Conservation (phyloP, 768 basidiomycete genomes). For the Tylopilus subfusipes region DNA sequence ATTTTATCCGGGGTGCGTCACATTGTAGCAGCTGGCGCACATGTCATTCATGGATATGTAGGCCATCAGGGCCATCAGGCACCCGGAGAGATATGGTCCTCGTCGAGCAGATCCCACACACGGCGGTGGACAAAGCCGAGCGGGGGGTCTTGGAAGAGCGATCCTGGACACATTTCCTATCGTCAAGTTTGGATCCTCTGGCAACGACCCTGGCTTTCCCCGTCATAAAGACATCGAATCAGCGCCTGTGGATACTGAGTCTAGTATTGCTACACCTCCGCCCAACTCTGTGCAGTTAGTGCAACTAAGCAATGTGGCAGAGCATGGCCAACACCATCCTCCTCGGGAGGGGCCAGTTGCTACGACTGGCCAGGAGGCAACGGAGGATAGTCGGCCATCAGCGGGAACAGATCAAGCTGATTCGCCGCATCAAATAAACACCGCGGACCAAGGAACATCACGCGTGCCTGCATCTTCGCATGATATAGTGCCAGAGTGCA, state of each 20-base stretch:
- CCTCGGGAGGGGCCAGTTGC: neutral
- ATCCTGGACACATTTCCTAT: conserved; percentile 96
- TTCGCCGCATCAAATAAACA: neutral
- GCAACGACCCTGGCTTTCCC: conserved; percentile 12
- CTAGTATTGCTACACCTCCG: neutral
- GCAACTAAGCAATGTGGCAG: conserved; percentile 1
- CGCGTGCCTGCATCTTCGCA: neutral
- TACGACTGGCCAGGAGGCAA: neutral
- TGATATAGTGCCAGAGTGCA: conserved; percentile 50
- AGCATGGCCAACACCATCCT: neutral
- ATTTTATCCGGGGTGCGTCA: conserved; percentile 75
- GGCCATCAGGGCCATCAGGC: conserved; percentile 81
- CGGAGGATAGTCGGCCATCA: neutral
- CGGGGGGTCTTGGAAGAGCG: conserved; percentile 84
- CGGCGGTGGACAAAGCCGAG: conserved; percentile 56
- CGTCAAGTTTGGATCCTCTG: conserved; percentile 68
- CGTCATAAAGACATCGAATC: conserved; percentile 34
- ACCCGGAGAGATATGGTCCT: conserved; percentile 91
- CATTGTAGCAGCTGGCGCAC: neutral
- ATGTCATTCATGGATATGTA: conserved; percentile 25
- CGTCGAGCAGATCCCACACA: conserved; percentile 38
- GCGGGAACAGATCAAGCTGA: conserved; percentile 8
- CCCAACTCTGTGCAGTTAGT: conserved; percentile 11
- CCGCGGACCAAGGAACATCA: neutral
- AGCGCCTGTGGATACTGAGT: neutral